A percentile compares a stretch with the other conserved stretches of the same genome.
Conservation (phyloP, 257 asterid species). For the Solanum appendiculatum region DNA sequence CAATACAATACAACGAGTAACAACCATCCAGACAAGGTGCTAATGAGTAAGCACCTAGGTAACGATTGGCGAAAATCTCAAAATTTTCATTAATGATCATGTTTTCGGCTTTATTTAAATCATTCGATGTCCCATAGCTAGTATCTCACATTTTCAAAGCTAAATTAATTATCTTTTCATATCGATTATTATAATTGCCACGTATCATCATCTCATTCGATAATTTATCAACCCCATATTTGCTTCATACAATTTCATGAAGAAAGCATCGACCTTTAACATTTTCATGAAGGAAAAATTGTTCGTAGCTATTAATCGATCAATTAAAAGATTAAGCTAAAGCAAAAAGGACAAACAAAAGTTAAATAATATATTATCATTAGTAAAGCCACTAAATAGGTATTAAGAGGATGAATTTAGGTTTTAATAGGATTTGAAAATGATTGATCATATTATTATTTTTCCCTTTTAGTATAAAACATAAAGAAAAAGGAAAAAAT, state of each 20-base stretch:
- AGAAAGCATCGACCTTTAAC: not conserved
- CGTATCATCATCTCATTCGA: not conserved
- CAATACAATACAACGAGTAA: too few species aligned
- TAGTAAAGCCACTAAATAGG: not conserved
- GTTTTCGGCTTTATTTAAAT: not conserved
- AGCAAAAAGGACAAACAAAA: not conserved
- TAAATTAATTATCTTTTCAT: not conserved
- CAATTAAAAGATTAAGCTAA: not conserved
- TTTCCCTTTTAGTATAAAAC: not conserved
- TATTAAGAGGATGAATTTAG: not conserved
- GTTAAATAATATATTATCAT: not conserved
- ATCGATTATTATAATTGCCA: not conserved
- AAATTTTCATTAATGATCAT: accelerated
- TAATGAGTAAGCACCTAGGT: not conserved
- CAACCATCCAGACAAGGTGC: not conserved
- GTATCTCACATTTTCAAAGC: not conserved
- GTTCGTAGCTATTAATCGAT: not conserved
- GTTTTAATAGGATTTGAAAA: not conserved
- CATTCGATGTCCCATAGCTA: accelerated
- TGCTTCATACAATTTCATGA: not conserved
- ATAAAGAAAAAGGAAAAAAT: not conserved
- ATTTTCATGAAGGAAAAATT: not conserved
- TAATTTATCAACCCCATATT: not conserved
- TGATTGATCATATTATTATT: not conserved
- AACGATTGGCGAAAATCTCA: too few species aligned